These are phyloP conservation scores for Serpula lacrymans DNA, from an alignment of 768 basidiomycete species.

Conservation along the genomic window DNA sequence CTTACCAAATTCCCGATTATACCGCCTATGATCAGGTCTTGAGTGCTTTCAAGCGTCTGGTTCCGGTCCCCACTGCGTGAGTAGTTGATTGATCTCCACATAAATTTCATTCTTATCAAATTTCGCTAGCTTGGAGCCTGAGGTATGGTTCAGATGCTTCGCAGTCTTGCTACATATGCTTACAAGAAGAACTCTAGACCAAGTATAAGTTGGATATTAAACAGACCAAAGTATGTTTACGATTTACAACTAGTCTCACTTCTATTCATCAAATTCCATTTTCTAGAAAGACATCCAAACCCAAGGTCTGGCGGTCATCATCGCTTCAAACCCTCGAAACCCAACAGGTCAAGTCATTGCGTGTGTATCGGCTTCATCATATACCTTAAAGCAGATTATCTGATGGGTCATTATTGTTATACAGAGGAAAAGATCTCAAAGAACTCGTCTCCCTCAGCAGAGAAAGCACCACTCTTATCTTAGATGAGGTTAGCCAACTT, in stretches of 20 bases:
- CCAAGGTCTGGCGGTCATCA: slow-evolving; percentile 80
- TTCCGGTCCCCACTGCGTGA: slow-evolving; percentile 87
- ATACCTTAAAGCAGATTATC: slow-evolving; percentile 6
- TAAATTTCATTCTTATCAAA: slow-evolving; percentile 4
- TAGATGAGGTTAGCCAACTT: slow-evolving; percentile 81
- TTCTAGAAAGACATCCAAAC: slow-evolving; percentile 71
- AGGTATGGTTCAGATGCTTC: slow-evolving; percentile 23
- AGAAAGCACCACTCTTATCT: slow-evolving; percentile 79
- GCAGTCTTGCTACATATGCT: background rate
- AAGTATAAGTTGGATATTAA: slow-evolving; percentile 79
- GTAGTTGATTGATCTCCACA: slow-evolving; percentile 21
- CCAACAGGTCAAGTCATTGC: slow-evolving; percentile 89
- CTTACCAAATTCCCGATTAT: slow-evolving; percentile 91
- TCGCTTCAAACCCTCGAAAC: slow-evolving; percentile 94
- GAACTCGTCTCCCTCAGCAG: slow-evolving; percentile 70
- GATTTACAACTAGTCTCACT: background rate
- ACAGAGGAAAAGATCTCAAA: slow-evolving; percentile 74
- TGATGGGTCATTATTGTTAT: background rate
- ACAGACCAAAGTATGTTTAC: slow-evolving; percentile 59
- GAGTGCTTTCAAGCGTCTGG: slow-evolving; percentile 82
- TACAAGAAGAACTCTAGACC: slow-evolving; percentile 31
- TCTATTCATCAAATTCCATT: slow-evolving; percentile 2
- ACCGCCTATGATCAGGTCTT: slow-evolving; percentile 85
- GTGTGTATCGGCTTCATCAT: slow-evolving; percentile 31
- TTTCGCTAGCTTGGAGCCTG: slow-evolving; percentile 41